Percentiles rank a stretch among this genome's conserved stretches.
These are phyloP conservation scores for Cyclostephanos tholiformis DNA, from an alignment of 108 stramenopile genomes.

Conservation along the genomic window DNA sequence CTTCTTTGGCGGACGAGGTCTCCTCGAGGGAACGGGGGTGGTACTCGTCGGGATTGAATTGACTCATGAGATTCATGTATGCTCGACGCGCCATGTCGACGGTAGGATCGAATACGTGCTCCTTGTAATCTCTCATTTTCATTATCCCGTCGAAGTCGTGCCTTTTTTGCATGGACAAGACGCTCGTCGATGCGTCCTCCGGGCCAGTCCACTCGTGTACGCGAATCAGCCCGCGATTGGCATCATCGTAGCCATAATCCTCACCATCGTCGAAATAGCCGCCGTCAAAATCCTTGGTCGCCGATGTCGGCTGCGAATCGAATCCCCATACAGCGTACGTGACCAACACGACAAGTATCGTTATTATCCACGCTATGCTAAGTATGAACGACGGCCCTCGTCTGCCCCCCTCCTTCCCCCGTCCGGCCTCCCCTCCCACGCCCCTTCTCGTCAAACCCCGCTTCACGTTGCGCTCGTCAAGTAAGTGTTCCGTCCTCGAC, in stretches of 20 bases:
- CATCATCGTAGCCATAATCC: slow-evolving; percentile 25
- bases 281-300: neutral
- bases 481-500: slow-evolving; percentile 75
- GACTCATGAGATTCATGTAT: slow-evolving; percentile 45
- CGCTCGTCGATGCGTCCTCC: neutral
- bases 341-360: slow-evolving; percentile 51
- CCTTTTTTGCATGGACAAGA: neutral
- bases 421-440: slow-evolving; percentile 16
- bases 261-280: slow-evolving; percentile 12
- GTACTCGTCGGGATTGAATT: slow-evolving; percentile 32
- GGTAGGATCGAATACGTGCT: slow-evolving; percentile 68
- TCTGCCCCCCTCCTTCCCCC: slow-evolving; percentile 46
- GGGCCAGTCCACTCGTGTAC: neutral
- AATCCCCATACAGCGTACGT: slow-evolving; percentile 82
- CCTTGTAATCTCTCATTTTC: slow-evolving; percentile 74
- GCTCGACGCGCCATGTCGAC: slow-evolving; percentile 51
- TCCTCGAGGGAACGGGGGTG: slow-evolving; percentile 32
- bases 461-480: slow-evolving; percentile 74
- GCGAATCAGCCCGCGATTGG: slow-evolving; percentile 20
- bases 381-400: slow-evolving; percentile 53
- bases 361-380: slow-evolving; percentile 59
- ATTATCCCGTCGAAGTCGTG: slow-evolving; percentile 70
- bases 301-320: slow-evolving; percentile 26
- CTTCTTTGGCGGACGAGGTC: slow-evolving; percentile 13
- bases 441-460: slow-evolving; percentile 53